Conservation (phyloP, 768 basidiomycete genomes). For the Cytidiella melzeri region DNA sequence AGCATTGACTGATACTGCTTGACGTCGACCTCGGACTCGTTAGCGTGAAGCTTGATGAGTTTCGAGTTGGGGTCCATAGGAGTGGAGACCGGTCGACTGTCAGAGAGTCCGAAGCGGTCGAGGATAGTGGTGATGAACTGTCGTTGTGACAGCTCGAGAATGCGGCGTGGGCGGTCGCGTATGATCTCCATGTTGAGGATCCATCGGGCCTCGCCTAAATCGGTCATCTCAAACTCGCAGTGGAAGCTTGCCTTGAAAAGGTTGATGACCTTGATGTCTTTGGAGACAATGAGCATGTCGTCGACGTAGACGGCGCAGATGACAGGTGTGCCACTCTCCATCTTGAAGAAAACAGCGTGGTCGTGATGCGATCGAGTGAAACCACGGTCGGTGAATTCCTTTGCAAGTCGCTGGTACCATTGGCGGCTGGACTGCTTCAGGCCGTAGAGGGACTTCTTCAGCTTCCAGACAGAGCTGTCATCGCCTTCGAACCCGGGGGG, state of each 20-base stretch:
- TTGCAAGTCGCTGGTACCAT: constrained; percentile 2
- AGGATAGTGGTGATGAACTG: constrained; percentile 19
- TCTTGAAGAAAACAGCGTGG: constrained; percentile 7
- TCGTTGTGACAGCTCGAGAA: constrained; percentile 22
- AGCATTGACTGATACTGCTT: constrained; percentile 12
- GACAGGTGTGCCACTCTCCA: not conserved
- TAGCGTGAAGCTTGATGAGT: constrained; percentile 14
- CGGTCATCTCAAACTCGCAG: constrained; percentile 4
- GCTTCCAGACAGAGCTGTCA: not conserved
- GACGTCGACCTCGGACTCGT: not conserved
- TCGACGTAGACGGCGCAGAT: constrained; percentile 3
- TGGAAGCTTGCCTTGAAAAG: not conserved
- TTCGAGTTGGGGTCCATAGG: constrained; percentile 24
- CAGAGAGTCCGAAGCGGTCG: constrained; percentile 19
- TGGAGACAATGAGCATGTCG: not conserved
- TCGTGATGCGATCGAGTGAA: constrained; percentile 3
- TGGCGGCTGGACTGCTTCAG: constrained; percentile 10
- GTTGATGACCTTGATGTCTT: not conserved
- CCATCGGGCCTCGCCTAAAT: not conserved
- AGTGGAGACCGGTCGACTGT: constrained; percentile 26
- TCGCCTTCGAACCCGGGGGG: constrained; percentile 3
- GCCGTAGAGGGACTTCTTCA: not conserved
- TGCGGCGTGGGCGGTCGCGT: constrained; percentile 13
- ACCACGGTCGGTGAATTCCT: not conserved
- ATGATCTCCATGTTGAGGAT: constrained; percentile 28